These are phyloP conservation scores for Penicillium janthinellum DNA, from an alignment of 2,329 filamentous ascomycete genomes.

Conservation along the genomic window DNA sequence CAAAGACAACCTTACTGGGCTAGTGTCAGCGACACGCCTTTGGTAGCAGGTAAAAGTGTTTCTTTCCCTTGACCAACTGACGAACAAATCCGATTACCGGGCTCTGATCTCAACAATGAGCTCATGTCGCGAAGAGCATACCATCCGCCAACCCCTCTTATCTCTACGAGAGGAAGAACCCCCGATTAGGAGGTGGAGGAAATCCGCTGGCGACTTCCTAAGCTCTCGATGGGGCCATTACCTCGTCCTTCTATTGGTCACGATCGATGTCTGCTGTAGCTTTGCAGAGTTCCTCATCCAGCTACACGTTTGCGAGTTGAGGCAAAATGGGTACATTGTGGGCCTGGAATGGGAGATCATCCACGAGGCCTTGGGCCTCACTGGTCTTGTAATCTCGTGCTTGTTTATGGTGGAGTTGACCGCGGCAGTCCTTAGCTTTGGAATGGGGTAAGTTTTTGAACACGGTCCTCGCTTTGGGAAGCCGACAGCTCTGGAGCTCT, in stretches of 20 bases:
- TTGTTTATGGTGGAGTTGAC: slow-evolving; percentile 67
- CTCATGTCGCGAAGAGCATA: slow-evolving; percentile 3
- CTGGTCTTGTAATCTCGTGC: slow-evolving; percentile 62
- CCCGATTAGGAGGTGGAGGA: slow-evolving; percentile 12
- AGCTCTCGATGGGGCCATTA: slow-evolving; percentile 54
- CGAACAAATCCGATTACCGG: too few relatives aligned
- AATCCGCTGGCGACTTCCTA: slow-evolving; percentile 36
- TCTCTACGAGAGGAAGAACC: slow-evolving; percentile 3
- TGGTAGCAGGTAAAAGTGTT: background rate
- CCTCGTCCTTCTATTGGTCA: slow-evolving; percentile 51
- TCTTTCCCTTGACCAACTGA: background rate
- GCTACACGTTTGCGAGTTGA: slow-evolving; percentile 52
- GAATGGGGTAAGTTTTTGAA: slow-evolving; percentile 52
- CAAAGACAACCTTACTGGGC: background rate
- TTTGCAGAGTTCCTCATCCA: slow-evolving; percentile 56
- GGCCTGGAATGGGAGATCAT: slow-evolving; percentile 37
- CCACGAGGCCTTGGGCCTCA: slow-evolving; percentile 50
- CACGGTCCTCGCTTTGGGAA: background rate
- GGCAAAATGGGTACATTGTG: slow-evolving; percentile 28
- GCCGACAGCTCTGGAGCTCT: too few relatives aligned
- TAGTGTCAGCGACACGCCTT: background rate
- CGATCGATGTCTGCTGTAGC: slow-evolving; percentile 54
- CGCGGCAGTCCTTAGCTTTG: slow-evolving; percentile 63
- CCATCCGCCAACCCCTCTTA: background rate
- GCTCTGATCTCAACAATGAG: background rate